Conservation (phyloP, 1,139 yeast species). For the Yarrowia galli region DNA sequence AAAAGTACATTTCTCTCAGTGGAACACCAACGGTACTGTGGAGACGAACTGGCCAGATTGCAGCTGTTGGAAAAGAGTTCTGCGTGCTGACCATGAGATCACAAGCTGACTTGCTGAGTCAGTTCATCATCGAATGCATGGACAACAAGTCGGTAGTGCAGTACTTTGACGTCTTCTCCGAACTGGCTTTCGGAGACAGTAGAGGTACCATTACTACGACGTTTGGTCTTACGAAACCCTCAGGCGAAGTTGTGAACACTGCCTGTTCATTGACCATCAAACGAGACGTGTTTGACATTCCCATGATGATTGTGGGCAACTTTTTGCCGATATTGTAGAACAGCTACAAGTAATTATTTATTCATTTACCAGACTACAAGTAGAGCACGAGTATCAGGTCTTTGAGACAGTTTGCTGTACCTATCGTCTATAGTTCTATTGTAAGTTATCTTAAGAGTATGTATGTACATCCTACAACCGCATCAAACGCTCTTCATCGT, state of each 20-base stretch:
- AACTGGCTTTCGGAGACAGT: conserved; percentile 90
- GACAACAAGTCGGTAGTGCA: conserved; percentile 88
- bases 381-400: no score
- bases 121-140: conserved; percentile 86
- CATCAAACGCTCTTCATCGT: conserved; percentile 26
- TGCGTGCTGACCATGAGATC: conserved; percentile 91
- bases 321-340: conserved; percentile 68
- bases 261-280: conserved; percentile 91
- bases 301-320: conserved; percentile 95
- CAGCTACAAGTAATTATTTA: no score
- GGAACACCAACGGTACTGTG: conserved; percentile 96
- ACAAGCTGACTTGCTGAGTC: conserved; percentile 66
- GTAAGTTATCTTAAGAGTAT: no score
- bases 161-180: conserved; percentile 83
- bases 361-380: no score
- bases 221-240: conserved; percentile 74
- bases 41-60: conserved; percentile 95
- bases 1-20: conserved; percentile 77
- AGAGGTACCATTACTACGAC: conserved; percentile 84
- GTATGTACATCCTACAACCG: background rate
- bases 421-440: no score
- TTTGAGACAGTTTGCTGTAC: no score
- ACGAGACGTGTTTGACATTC: conserved; percentile 88
- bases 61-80: conserved; percentile 92
- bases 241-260: conserved; percentile 60